Evolutionary conservation across 1,284 basidiomycete genomes (phyloP).

Genomic region (Pyrrhoderma lamaoense): DNA sequence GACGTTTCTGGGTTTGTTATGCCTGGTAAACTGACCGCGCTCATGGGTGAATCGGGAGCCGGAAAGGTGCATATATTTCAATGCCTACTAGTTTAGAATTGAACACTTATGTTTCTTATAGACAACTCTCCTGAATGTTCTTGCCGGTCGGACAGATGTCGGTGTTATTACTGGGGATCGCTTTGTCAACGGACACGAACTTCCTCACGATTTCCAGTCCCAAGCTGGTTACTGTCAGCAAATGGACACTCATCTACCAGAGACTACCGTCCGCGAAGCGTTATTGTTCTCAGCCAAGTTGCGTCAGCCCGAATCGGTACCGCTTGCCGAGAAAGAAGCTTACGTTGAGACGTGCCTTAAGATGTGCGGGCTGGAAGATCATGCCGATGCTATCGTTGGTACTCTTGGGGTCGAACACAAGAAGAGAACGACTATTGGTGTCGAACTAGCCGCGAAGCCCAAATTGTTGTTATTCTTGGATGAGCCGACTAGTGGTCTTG

Average conservation of each 20-base stretch:
- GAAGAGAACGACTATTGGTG: conserved; percentile 78
- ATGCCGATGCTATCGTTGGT: conserved; percentile 72
- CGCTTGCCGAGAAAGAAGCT: conserved; percentile 67
- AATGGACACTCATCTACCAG: conserved; percentile 68
- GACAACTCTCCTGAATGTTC: conserved; percentile 78
- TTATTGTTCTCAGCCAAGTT: conserved; percentile 77
- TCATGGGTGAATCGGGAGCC: conserved; percentile 79
- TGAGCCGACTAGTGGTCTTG: conserved; percentile 79
- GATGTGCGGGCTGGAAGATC: conserved; percentile 69
- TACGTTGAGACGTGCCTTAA: conserved; percentile 77
- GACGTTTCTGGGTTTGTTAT: conserved; percentile 80
- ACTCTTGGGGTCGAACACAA: conserved; percentile 69
- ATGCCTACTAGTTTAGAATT: no score
- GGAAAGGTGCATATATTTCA: conserved; percentile 37
- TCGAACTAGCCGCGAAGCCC: conserved; percentile 77
- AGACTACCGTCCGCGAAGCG: conserved; percentile 78
- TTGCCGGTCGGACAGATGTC: conserved; percentile 72
- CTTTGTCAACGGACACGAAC: conserved; percentile 68
- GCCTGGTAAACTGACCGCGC: conserved; percentile 70
- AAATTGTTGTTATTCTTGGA: conserved; percentile 76
- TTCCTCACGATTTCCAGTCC: conserved; percentile 69
- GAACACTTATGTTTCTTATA: no score
- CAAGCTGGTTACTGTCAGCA: conserved; percentile 75
- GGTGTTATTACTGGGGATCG: conserved; percentile 78
- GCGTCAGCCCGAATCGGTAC: conserved; percentile 65